Base-by-base conservation (phyloP, 768 basidiomycete genomes). In the Naganishia randhawae region DNA sequence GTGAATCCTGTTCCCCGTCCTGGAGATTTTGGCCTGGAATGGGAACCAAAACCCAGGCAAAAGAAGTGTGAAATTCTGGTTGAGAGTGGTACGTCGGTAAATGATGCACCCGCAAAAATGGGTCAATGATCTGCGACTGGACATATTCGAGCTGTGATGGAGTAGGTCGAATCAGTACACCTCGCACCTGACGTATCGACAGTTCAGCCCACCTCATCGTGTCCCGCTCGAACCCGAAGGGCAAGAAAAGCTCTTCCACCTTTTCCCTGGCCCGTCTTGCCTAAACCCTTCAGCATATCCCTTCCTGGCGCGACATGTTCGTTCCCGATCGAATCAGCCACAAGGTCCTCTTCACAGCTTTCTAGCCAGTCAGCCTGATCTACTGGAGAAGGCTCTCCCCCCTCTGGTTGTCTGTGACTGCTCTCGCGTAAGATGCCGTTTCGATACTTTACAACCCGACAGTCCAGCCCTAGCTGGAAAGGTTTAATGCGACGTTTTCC, bases 31-130 rank as follows among this genome's bases (percentile, higher is more conserved):
- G n/a, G 33, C 22, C 22, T 1, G 57, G 57, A 27, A 42, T 32
- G 8, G 55, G 55, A 3, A 91, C 84, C 50, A 92, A 82, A 16
- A 87, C 86, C 93, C 94, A 96, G 11, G 87, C 91, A 65, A 96
- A 86, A 1, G 92, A 94, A 14, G 89, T 85, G 76, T 97, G 94
- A 74, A 93, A 96, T 51, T 87, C 85, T 22, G 94, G 92, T 33
- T 85, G 81, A 37, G 81, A 74, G 80, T 97, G 95, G 79, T 91
- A 96, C 66, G 85, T 84, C 71, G 88, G 87, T 72, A 94, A 89
- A 63, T 88, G 87, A 37, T 91, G 81, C 3, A 78, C 75, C 32
- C 80, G 81, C 52, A 95, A 81, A 8, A 83, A 81, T 0, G 88
- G 87, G 5, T 84, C 82, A 48, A 96, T 78, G 27, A 82, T 81